Evolutionary conservation across 768 basidiomycete species (phyloP), one percentile per base, ranked within the genome.

Genomic region (Tylopilus plumbeoviolaceoides): DNA sequence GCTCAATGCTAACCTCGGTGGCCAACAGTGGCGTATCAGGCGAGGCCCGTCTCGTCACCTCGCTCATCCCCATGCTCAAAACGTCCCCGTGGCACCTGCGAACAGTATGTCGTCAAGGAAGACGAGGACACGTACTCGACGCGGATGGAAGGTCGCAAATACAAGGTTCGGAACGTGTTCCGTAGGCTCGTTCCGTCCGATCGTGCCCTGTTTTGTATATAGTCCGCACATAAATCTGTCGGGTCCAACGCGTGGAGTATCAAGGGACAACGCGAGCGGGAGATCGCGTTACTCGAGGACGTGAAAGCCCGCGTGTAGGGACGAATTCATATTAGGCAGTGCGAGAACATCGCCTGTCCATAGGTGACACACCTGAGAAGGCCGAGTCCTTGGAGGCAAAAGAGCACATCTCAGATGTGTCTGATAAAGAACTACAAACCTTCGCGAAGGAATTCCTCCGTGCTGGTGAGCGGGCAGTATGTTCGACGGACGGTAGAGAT

Each of bases 281-380:
- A 59, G 38, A 49, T 59, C 14, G 43, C 31, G 52, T 31, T 48
- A 8, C 59, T 48, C 39, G 44, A 55, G 42, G 62, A 54, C 27
- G 47, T 44, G 3, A 56, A 50, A 39, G 44, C 41, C 35, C 41
- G 30, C 25, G 27, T 25, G 36, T 6, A 31, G 39, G 30, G 36
- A 27, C 48, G 15, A 48, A 28, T 31, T 60, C 33, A 36, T 44
- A 46, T 44, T 25, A 28, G 52, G 53, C 6, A 40, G 48, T 55
- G 52, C 58, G 42, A 59, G 53, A 44, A 60, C 17, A 31, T 56
- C 46, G 58, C 53, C 39, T 12, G 45, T 59, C 40, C 15, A 7
- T 21, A 39, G 47, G 49, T n/a, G 42, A 35, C 27, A 33, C 42
- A 23, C 23, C 23, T 43, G 51, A 51, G 27, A 44, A 44, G 46